Evolutionary conservation across 2,329 filamentous ascomycete species (phyloP), one percentile per base, ranked within the genome.

Genomic region (Stagonosporopsis vannaccii): DNA sequence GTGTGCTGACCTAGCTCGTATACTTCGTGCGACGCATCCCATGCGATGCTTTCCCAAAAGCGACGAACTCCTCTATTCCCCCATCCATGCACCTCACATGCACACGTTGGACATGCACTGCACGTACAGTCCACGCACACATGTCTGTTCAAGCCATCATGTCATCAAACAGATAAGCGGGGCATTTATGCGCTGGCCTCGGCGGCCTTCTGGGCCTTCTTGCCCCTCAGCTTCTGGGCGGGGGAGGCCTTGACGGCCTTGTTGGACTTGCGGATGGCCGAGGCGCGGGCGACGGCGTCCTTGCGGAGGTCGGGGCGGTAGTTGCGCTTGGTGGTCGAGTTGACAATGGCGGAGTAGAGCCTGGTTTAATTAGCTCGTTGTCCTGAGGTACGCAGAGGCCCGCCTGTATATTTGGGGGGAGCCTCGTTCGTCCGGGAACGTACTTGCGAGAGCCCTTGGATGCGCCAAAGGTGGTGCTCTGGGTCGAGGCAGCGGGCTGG

Each of bases 271-370:
- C 89, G 90, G 83, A 97, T 86, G 74, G 92, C 92, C 74, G 89
- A 92, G 76, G 90, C 92, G 75, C 95, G 91, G 80, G 92, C 84
- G 74, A 98, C 88, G 72, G 94, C 93, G 73, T 81, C 79, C 60
- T 76, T 72, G 68, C 80, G 77, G 61, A 83, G 76, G 70, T 83
- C 81, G 40, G 76, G 65, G 61, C 81, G 91, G 89, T 98, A 99
- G 76, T 88, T 86, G 77, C 85, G 85, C 87, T 92, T 92, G 79
- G 92, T 90, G 72, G 88, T 87, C 78, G 84, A 83, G 84, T 87
- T 90, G 82, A 92, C 92, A 78, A 98, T 87, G 73, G 85, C 85
- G 84, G 90, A 91, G 88, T 93, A 98, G 82, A 90, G 89, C 86
- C 92, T 71, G 40, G 9, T 1, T 5, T 11, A 4, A 20, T 40